A percentile compares a stretch with the other conserved stretches of the same genome.
Conservation (phyloP, 306 rosid genomes). For the Ammopiptanthus mongolicus region DNA sequence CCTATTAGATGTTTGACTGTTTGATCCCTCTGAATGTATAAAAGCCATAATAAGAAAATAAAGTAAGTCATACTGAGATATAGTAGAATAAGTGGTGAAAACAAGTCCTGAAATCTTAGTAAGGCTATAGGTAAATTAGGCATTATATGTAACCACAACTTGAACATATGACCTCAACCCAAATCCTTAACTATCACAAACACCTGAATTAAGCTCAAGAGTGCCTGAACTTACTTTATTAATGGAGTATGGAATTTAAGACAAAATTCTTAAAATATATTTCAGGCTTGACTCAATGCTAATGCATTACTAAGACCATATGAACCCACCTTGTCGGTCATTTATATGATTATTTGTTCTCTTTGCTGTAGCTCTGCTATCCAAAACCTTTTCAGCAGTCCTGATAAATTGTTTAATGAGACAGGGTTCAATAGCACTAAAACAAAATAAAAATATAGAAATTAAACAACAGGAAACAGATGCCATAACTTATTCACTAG, state of each 20-base stretch:
- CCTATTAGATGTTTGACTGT: constrained; percentile 49
- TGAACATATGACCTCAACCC: neutral
- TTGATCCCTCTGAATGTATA: constrained; percentile 66
- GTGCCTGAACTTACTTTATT: too few relatives aligned
- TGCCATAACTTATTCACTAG: neutral
- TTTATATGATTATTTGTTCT: constrained; percentile 44
- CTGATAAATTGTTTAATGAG: constrained; percentile 35
- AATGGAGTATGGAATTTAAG: neutral
- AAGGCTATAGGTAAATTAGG: neutral
- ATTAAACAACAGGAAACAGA: neutral
- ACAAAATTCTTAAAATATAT: neutral
- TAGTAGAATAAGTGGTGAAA: neutral
- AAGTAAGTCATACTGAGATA: neutral
- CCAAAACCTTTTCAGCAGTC: constrained; percentile 67
- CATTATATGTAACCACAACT: neutral
- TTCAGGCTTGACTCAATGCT: neutral
- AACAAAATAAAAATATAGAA: constrained; percentile 13
- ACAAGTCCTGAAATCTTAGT: neutral
- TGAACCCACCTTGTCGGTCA: constrained; percentile 59
- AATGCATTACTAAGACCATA: constrained; percentile 9
- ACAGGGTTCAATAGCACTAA: constrained; percentile 11
- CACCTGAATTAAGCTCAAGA: neutral
- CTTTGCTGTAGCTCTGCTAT: constrained; percentile 58
- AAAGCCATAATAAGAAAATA: constrained; percentile 5
- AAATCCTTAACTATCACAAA: neutral